These are phyloP conservation scores for Blastomyces gilchristii DNA, from an alignment of 2,329 filamentous ascomycete species.

Conservation along the genomic window DNA sequence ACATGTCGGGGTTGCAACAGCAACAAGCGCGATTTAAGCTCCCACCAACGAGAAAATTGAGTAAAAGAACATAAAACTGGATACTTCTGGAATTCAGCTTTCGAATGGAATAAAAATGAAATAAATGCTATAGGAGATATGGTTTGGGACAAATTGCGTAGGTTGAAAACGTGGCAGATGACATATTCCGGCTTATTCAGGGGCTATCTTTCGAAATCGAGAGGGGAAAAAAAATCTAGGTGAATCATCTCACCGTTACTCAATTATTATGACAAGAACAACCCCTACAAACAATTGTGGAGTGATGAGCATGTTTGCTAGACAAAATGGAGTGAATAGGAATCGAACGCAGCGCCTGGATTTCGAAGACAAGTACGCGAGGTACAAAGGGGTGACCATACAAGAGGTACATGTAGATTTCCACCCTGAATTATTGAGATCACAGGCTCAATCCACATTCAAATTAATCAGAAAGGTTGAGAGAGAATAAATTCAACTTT, in stretches of 20 bases:
- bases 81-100: not conserved
- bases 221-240: not conserved
- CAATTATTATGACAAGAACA: not conserved
- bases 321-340: not conserved
- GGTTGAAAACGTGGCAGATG: not conserved
- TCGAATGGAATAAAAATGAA: not conserved
- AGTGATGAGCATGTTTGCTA: too few species aligned
- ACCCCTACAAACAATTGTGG: not conserved
- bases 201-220: not conserved
- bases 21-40: conserved; percentile 1
- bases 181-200: not conserved
- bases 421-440: not conserved
- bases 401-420: not conserved
- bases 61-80: too few species aligned
- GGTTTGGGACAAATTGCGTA: not conserved
- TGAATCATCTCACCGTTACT: not conserved
- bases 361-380: not conserved
- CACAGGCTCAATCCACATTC: not conserved
- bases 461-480: not conserved
- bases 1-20: not conserved
- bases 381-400: not conserved
- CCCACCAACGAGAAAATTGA: not conserved
- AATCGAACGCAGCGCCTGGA: not conserved
- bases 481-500: not conserved
- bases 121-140: not conserved